Percentiles rank a stretch among this genome's conserved stretches.
Conservation (phyloP, 768 basidiomycete species). For the Lactarius indigo region DNA sequence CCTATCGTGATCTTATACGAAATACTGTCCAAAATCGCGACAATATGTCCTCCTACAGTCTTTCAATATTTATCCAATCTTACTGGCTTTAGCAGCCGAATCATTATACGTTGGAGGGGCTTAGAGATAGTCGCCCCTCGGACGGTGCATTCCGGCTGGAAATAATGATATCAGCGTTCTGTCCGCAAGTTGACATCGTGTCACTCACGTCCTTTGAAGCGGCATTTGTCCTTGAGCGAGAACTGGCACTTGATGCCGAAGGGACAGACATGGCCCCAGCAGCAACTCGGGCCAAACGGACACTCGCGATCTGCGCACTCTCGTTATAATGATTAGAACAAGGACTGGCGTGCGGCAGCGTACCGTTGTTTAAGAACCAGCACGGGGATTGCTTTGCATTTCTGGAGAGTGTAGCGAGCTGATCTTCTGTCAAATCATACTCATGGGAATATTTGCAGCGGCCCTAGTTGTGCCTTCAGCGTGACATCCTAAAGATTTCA, state of each 20-base stretch:
- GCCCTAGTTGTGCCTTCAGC: slow-evolving; percentile 24
- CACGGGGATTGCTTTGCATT: slow-evolving; percentile 86
- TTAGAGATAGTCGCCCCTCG: slow-evolving; percentile 11
- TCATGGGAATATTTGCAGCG: slow-evolving; percentile 85
- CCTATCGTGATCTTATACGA: slow-evolving; percentile 2
- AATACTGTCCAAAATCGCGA: background rate
- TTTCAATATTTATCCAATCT: slow-evolving; percentile 7
- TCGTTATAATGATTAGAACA: background rate
- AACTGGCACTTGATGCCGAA: slow-evolving; percentile 57
- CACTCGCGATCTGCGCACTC: slow-evolving; percentile 55
- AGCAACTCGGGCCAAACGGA: slow-evolving; percentile 72
- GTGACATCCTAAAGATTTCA: background rate
- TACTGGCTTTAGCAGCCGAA: background rate
- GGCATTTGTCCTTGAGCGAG: slow-evolving; percentile 76
- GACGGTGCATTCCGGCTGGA: slow-evolving; percentile 42
- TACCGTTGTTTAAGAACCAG: slow-evolving; percentile 79
- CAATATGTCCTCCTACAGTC: background rate
- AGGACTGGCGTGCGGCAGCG: slow-evolving; percentile 12
- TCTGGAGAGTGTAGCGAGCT: slow-evolving; percentile 63
- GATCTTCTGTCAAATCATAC: slow-evolving; percentile 66
- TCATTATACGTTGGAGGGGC: background rate
- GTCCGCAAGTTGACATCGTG: background rate
- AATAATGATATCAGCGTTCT: background rate
- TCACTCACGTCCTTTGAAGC: slow-evolving; percentile 72
- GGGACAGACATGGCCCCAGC: slow-evolving; percentile 83